These are phyloP conservation scores for Cyberlindnera subsufficiens DNA, from an alignment of 805 yeast species.

Conservation along the genomic window DNA sequence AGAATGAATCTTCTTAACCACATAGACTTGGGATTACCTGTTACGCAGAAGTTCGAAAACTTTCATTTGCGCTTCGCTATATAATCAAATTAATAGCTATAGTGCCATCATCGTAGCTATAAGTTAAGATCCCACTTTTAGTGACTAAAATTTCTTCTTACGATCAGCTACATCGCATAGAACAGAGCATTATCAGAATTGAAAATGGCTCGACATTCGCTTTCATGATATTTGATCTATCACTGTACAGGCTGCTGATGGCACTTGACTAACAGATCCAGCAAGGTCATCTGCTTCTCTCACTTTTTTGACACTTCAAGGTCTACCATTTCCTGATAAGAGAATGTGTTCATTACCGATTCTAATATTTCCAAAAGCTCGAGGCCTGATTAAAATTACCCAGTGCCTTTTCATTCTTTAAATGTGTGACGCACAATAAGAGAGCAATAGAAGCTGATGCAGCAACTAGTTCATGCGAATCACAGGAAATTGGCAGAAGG, in stretches of 20 bases:
- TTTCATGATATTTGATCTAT: conserved; percentile 16
- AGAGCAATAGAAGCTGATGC: conserved; percentile 45
- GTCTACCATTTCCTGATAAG: conserved; percentile 48
- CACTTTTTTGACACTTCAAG: conserved; percentile 15
- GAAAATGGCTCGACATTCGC: conserved; percentile 23
- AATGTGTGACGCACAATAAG: conserved; percentile 28
- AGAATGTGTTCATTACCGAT: conserved; percentile 23
- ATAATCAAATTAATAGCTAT: conserved; percentile 31
- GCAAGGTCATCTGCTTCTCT: conserved; percentile 20
- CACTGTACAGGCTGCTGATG: conserved; percentile 21
- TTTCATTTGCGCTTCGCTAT: background rate
- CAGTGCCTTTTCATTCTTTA: background rate
- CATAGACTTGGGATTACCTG: too few relatives aligned
- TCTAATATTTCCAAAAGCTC: conserved; percentile 32
- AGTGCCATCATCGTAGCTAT: conserved; percentile 53
- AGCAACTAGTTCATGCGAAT: conserved; percentile 21
- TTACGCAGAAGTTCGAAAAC: background rate
- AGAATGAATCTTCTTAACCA: conserved; percentile 3
- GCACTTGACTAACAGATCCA: conserved; percentile 17
- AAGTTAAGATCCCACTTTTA: conserved; percentile 29
- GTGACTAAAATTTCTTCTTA: conserved; percentile 20
- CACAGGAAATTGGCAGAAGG: conserved; percentile 36
- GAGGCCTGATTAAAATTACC: conserved; percentile 4
- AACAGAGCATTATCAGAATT: background rate
- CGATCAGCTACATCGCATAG: background rate